A percentile compares a stretch with the other conserved stretches of the same genome.
Conservation (phyloP, 805 yeast genomes). For the Cyberlindnera americana region DNA sequence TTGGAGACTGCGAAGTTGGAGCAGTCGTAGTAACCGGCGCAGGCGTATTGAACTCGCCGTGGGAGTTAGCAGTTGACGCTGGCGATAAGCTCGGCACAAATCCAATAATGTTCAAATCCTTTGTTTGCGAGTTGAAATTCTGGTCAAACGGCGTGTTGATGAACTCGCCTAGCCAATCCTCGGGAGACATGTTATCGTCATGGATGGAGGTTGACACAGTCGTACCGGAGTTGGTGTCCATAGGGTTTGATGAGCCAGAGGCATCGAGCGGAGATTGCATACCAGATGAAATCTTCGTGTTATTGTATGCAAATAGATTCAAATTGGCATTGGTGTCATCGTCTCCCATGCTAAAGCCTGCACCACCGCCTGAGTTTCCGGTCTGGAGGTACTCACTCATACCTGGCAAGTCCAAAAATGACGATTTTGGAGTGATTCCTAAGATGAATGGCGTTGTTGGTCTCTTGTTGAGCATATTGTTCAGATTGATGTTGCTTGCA, state of each 20-base stretch:
- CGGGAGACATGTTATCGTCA: constrained; percentile 30
- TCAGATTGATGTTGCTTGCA: neutral
- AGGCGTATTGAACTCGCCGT: neutral
- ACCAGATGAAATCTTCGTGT: constrained; percentile 6
- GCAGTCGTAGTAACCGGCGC: constrained; percentile 1
- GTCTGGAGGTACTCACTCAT: constrained; percentile 38
- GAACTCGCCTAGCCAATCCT: constrained; percentile 70
- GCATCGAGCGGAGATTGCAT: constrained; percentile 13
- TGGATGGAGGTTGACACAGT: constrained; percentile 20
- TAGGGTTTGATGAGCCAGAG: constrained; percentile 4
- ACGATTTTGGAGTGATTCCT: constrained; percentile 26
- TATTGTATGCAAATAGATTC: constrained; percentile 19
- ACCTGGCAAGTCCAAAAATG: constrained; percentile 32
- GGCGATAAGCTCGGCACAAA: constrained; percentile 33
- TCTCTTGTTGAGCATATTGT: constrained; percentile 1
- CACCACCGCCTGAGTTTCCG: constrained; percentile 40
- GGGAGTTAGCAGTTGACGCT: constrained; percentile 15
- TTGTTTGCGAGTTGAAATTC: constrained; percentile 43
- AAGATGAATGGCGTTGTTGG: constrained; percentile 24
- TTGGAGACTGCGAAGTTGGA: constrained; percentile 7
- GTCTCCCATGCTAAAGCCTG: constrained; percentile 31
- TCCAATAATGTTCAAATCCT: constrained; percentile 53
- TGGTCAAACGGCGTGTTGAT: constrained; percentile 63
- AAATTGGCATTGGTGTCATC: constrained; percentile 11
- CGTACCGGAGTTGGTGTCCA: constrained; percentile 11